phyloP scores from a whole-genome alignment of 768 basidiomycete species.

The Mycena indigotica region DNA sequence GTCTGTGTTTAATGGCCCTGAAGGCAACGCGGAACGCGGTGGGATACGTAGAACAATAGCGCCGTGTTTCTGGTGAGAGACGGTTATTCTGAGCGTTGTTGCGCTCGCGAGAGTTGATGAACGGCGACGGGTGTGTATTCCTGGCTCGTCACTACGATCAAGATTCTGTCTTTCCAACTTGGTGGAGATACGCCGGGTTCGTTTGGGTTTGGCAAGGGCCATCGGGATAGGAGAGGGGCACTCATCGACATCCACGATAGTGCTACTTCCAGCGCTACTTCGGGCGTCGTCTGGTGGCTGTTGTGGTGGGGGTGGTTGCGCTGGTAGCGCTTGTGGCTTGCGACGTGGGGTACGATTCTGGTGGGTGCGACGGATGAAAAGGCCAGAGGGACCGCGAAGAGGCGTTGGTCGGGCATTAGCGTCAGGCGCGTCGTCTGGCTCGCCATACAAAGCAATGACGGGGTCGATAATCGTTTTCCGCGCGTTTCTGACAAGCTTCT shows the following conservation, averaged over 20 bases:
- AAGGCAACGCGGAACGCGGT: neutral
- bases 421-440: conserved; percentile 32
- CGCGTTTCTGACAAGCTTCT: conserved; percentile 57
- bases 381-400: conserved; percentile 16
- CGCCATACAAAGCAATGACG: conserved; percentile 40
- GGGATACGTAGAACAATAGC: neutral
- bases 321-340: neutral
- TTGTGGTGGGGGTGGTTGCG: conserved; percentile 2
- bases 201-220: conserved; percentile 17
- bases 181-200: conserved; percentile 16
- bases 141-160: conserved; percentile 6
- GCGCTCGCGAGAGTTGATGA: neutral
- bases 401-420: conserved; percentile 25
- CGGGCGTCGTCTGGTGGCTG: neutral
- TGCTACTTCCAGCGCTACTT: neutral
- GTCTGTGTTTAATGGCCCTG: neutral
- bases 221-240: neutral
- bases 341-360: neutral
- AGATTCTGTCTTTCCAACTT: conserved; percentile 16
- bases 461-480: conserved; percentile 55
- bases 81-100: neutral
- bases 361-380: conserved; percentile 10
- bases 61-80: neutral
- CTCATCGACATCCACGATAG: conserved; percentile 1
- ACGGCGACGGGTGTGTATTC: neutral